These are phyloP conservation scores for Petasospora rhodanensis DNA, from an alignment of 1,139 yeast genomes.

Conservation along the genomic window DNA sequence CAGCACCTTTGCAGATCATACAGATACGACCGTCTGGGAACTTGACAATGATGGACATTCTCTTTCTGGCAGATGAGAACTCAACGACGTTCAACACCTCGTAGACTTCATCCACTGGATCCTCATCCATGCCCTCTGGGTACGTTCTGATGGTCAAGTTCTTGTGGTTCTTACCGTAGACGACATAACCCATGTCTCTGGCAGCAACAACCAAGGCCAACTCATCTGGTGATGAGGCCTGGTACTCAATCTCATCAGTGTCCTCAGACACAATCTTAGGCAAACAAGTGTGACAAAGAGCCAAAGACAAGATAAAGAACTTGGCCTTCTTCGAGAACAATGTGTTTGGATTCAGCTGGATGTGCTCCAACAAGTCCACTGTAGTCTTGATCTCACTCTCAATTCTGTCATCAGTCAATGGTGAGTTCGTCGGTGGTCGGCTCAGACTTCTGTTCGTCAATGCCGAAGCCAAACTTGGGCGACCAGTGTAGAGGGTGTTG, in stretches of 20 bases:
- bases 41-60: constrained; percentile 85
- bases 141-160: constrained; percentile 65
- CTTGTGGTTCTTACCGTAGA: constrained; percentile 61
- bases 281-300: constrained; percentile 85
- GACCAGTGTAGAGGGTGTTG: constrained; percentile 38
- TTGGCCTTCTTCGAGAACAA: constrained; percentile 68
- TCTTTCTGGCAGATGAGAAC: constrained; percentile 80
- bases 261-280: constrained; percentile 49
- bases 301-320: constrained; percentile 75
- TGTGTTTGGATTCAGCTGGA: constrained; percentile 69
- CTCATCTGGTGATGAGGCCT: constrained; percentile 96
- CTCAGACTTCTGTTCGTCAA: constrained; percentile 12
- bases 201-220: constrained; percentile 92
- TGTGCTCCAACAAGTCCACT: constrained; percentile 57
- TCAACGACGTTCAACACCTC: constrained; percentile 77
- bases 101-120: constrained; percentile 62
- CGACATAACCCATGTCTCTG: constrained; percentile 84
- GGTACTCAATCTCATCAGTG: constrained; percentile 62
- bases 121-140: constrained; percentile 72
- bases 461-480: constrained; percentile 49
- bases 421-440: neutral
- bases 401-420: constrained; percentile 15
- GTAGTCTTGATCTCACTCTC: constrained; percentile 43
- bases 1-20: constrained; percentile 92
- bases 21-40: constrained; percentile 80